Conservation (phyloP, 768 basidiomycete species). For the Cyclocybe cylindracea region DNA sequence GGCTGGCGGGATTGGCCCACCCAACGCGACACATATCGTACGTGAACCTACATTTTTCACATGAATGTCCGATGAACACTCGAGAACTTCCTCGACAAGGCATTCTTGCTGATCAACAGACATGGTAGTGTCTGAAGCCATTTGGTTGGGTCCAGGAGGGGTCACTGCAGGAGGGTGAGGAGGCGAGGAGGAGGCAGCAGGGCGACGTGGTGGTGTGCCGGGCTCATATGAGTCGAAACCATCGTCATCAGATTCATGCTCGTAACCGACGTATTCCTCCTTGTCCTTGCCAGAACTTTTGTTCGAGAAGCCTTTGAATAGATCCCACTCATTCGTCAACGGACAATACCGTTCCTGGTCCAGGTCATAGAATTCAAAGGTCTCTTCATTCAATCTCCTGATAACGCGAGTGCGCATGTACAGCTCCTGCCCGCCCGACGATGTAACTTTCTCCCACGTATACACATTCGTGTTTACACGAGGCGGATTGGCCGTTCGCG, state of each 20-base stretch:
- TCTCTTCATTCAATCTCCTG: not conserved
- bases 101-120: no score
- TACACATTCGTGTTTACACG: constrained; percentile 5
- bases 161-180: no score
- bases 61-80: no score
- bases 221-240: no score
- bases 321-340: constrained; percentile 14
- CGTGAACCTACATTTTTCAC: no score
- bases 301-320: constrained; percentile 2
- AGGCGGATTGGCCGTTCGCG: not conserved
- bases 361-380: not conserved
- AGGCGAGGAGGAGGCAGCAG: no score
- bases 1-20: no score
- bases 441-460: not conserved
- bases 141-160: no score
- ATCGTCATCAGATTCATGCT: not conserved
- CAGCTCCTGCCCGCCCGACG: constrained; percentile 1
- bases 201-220: no score
- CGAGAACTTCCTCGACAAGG: no score
- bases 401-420: constrained; percentile 8
- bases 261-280: not conserved
- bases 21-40: no score
- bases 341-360: constrained; percentile 3
- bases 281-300: not conserved
- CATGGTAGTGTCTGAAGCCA: no score